A percentile compares a stretch with the other conserved stretches of the same genome.
phyloP scores from a whole-genome alignment of 257 asterid genomes.

The Rehmannia glutinosa region DNA sequence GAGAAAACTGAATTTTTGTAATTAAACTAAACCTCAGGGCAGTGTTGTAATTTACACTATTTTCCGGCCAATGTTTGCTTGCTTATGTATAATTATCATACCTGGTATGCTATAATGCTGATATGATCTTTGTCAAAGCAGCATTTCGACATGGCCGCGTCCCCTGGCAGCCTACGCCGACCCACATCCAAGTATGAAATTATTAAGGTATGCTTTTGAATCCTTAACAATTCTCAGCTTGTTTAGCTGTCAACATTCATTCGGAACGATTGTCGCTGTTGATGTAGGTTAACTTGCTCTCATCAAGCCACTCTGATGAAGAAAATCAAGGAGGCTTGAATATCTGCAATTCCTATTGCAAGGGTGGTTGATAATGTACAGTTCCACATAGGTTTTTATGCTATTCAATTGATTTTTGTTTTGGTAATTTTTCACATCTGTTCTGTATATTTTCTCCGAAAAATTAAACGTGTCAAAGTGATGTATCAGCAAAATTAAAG shows the following conservation, averaged over 20 bases:
- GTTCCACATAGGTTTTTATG: not conserved
- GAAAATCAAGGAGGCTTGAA: conserved; percentile 19
- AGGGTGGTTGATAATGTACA: conserved; percentile 27
- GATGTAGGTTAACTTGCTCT: conserved; percentile 64
- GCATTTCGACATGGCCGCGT: conserved; percentile 79
- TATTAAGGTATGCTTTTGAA: conserved; percentile 43
- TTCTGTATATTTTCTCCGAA: too few species aligned
- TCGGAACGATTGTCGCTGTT: not conserved
- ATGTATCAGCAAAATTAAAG: too few species aligned
- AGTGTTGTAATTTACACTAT: not conserved
- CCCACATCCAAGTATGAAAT: conserved; percentile 49
- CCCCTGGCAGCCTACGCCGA: conserved; percentile 53
- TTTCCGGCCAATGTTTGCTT: not conserved
- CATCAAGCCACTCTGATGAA: conserved; percentile 37
- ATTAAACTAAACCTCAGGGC: too few species aligned
- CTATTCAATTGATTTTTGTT: not conserved
- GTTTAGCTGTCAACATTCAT: not conserved
- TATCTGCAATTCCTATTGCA: conserved; percentile 24
- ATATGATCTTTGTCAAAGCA: conserved; percentile 29
- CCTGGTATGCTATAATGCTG: too few species aligned
- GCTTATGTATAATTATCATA: too few species aligned
- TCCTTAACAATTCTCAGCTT: not conserved
- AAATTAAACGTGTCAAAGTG: too few species aligned
- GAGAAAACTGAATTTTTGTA: too few species aligned
- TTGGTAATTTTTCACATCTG: not conserved